These are phyloP conservation scores for Leccinum incarnatum DNA, from an alignment of 768 basidiomycete genomes.

Conservation along the genomic window DNA sequence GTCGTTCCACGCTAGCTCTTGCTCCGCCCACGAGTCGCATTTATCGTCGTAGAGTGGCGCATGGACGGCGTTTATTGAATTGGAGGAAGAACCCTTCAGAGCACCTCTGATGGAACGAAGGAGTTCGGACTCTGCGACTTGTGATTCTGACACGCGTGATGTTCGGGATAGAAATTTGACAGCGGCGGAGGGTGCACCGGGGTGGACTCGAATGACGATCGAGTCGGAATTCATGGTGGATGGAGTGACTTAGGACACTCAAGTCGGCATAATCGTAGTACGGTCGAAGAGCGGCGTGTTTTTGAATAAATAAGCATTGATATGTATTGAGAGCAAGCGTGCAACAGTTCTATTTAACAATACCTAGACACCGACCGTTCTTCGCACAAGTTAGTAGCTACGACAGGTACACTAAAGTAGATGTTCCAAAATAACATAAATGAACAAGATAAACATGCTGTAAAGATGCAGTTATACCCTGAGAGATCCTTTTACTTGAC, in stretches of 20 bases:
- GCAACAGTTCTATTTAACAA: slow-evolving; percentile 17
- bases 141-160: slow-evolving; percentile 9
- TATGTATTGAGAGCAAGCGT: neutral
- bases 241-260: no score
- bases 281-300: neutral
- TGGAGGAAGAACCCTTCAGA: slow-evolving; percentile 52
- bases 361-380: slow-evolving; percentile 3
- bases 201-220: slow-evolving; percentile 40
- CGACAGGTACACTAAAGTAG: slow-evolving; percentile 30
- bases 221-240: slow-evolving; percentile 18
- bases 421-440: slow-evolving; percentile 38
- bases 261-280: neutral
- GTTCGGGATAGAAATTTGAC: slow-evolving; percentile 38
- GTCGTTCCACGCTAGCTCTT: slow-evolving; percentile 71
- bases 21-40: slow-evolving; percentile 46
- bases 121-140: slow-evolving; percentile 36
- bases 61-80: slow-evolving; percentile 40
- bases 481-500: slow-evolving; percentile 33
- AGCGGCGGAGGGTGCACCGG: slow-evolving; percentile 43
- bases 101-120: slow-evolving; percentile 58
- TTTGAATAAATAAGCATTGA: neutral
- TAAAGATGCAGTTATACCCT: slow-evolving; percentile 33
- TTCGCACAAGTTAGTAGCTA: slow-evolving; percentile 13
- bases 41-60: slow-evolving; percentile 40
- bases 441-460: slow-evolving; percentile 37